Base-by-base conservation (phyloP, 169 alveolate genomes). In the Eimeria brunetti region DNA sequence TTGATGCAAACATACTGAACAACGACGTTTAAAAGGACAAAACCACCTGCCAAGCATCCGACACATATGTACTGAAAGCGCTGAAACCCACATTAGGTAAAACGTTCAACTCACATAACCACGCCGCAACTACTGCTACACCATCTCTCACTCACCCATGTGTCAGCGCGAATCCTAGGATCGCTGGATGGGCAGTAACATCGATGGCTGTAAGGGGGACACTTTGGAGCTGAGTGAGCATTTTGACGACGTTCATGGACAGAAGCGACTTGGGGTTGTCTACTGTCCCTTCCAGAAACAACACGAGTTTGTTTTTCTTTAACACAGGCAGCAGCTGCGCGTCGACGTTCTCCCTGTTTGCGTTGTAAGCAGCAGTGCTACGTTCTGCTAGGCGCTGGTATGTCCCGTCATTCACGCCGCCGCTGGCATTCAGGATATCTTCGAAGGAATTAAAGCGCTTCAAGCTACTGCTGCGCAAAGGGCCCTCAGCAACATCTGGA, bases 171-270 rank as follows among this genome's bases (percentile, higher is more conserved):
- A 80, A 94, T 46, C 96, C 96, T 24, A 88, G 69, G 56, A 94
- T 62, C 8, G 91, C 96, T 18, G 96, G 94, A n/a, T 94, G 96
- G 71, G 85, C 75, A 18, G 90, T 67, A 75, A 85, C 96, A 46
- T 94, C 96, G 64, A 94, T 51, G 11, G 96, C 88, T 27, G 56
- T 46, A 2, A 94, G 90, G 9, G 96, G 96, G n/a, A 85, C 94
- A 20, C 90, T 84, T 58, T 94, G 96, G 46, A 85, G 93, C 89
- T 94, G 94, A 20, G 94, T 84, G 51, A 94, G 96, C 90, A 94
- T 94, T 64, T 85, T 84, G 88, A 94, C 96, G 53, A 85, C 91
- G 73, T 94, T 94, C 83, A 94, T 38, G 75, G 90, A 71, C 73
- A 60, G 33, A n/a, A 80, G 76, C 12, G 89, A 60, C 12, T 73